These are phyloP conservation scores for Botrytis byssoidea DNA, from an alignment of 2,329 filamentous ascomycete genomes.

Conservation along the genomic window DNA sequence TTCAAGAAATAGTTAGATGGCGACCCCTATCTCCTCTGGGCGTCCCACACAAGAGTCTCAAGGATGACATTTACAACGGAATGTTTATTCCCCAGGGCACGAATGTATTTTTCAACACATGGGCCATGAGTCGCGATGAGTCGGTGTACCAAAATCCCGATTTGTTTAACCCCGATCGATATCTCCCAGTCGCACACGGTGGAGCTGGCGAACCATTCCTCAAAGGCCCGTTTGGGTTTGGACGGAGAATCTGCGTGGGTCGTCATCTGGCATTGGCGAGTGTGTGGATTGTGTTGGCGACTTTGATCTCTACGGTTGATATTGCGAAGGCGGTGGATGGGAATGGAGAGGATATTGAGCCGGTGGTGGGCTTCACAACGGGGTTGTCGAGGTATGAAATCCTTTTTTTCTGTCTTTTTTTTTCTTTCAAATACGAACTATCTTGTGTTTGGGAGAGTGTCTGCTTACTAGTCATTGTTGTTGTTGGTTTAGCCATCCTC, in stretches of 20 bases:
- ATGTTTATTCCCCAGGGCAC: slow-evolving; percentile 58
- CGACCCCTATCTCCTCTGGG: slow-evolving; percentile 48
- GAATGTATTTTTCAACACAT: slow-evolving; percentile 50
- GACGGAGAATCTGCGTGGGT: slow-evolving; percentile 49
- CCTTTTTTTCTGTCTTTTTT: not conserved
- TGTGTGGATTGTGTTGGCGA: slow-evolving; percentile 45
- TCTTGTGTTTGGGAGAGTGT: not conserved
- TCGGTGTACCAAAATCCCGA: slow-evolving; percentile 44
- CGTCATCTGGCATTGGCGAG: slow-evolving; percentile 49
- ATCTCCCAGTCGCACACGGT: slow-evolving; percentile 42
- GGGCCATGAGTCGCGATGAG: slow-evolving; percentile 54
- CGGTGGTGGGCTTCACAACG: slow-evolving; percentile 30
- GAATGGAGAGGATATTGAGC: slow-evolving; percentile 41
- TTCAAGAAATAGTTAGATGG: slow-evolving; percentile 49
- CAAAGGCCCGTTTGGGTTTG: slow-evolving; percentile 52
- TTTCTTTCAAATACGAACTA: too few species aligned
- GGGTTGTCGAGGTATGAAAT: slow-evolving; percentile 31
- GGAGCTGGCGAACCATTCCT: slow-evolving; percentile 48
- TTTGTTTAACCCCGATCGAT: slow-evolving; percentile 49
- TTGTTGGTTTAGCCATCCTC: not conserved
- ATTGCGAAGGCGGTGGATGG: slow-evolving; percentile 39
- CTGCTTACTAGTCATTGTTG: not conserved
- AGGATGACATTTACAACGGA: slow-evolving; percentile 57
- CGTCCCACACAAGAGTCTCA: slow-evolving; percentile 53
- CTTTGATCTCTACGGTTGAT: slow-evolving; percentile 43